These are phyloP conservation scores for Oryza brachyantha DNA, from an alignment of 176 grass and related monocot species.

Conservation along the genomic window DNA sequence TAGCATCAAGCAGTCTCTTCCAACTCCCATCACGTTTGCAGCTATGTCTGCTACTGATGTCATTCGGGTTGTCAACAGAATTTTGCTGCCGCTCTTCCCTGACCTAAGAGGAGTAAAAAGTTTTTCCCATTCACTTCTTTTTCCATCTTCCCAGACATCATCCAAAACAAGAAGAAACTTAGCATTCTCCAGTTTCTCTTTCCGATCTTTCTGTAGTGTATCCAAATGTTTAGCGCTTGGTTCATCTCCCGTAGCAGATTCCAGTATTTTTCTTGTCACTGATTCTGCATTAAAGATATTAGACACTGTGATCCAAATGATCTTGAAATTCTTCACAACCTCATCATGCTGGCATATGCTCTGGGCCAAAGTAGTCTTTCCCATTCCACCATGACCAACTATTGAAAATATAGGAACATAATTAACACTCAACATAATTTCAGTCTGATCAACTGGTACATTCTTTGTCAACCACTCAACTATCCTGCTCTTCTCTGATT, in stretches of 20 bases:
- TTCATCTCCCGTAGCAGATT: neutral
- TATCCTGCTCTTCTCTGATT: no score
- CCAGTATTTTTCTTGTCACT: neutral
- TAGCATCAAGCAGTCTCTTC: conserved; percentile 22
- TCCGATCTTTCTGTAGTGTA: conserved; percentile 19
- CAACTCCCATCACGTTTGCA: neutral
- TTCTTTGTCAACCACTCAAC: neutral
- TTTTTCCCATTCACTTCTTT: conserved; percentile 27
- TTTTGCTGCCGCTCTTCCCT: conserved; percentile 27
- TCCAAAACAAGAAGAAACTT: conserved; percentile 46
- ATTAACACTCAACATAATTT: neutral
- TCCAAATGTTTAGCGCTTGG: neutral
- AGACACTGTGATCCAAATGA: conserved; percentile 33
- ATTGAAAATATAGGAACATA: neutral
- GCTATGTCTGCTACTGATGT: conserved; percentile 22
- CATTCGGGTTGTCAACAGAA: conserved; percentile 46
- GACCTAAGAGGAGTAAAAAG: conserved; percentile 42
- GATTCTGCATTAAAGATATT: conserved; percentile 8
- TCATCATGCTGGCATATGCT: neutral
- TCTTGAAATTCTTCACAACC: neutral
- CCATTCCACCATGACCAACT: conserved; percentile 42
- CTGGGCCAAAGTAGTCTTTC: conserved; percentile 55
- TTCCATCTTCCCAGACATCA: conserved; percentile 46
- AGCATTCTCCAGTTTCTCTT: neutral
- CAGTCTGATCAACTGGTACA: neutral